These are phyloP conservation scores for Salix caprea DNA, from an alignment of 345 rosid genomes.

Conservation along the genomic window DNA sequence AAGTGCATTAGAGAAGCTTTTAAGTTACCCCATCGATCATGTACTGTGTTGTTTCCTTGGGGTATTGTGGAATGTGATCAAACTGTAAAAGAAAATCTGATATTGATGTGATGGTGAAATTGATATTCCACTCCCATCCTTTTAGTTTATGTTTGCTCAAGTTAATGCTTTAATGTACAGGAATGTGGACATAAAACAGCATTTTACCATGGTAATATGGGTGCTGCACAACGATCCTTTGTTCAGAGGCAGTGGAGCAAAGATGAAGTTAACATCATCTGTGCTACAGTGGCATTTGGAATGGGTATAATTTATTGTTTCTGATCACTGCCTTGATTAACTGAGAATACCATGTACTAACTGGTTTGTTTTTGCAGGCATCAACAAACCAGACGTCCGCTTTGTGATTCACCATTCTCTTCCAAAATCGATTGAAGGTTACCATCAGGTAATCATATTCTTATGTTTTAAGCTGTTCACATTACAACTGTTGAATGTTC, in stretches of 20 bases:
- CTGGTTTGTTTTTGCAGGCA: constrained; percentile 49
- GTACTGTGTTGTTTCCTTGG: too few species aligned
- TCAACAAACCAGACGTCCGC: constrained; percentile 98
- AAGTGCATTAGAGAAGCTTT: too few species aligned
- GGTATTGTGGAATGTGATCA: background rate
- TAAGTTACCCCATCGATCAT: too few species aligned
- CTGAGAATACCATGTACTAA: constrained; percentile 15
- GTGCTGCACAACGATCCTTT: constrained; percentile 62
- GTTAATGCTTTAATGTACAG: constrained; percentile 34
- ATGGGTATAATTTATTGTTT: constrained; percentile 63
- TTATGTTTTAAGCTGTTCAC: background rate
- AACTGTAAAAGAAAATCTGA: background rate
- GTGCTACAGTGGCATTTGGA: constrained; percentile 98
- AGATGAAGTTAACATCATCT: constrained; percentile 91
- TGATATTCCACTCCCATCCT: background rate
- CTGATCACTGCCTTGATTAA: constrained; percentile 15
- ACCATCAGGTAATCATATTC: constrained; percentile 72
- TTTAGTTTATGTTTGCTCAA: constrained; percentile 10
- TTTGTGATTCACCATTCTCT: constrained; percentile 99
- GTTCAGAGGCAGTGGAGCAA: constrained; percentile 98
- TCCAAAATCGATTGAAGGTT: constrained; percentile 98
- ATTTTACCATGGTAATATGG: constrained; percentile 96
- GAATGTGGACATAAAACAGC: constrained; percentile 92
- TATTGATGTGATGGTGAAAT: background rate
- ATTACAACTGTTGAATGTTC: background rate